Base-by-base conservation (phyloP, 2,329 filamentous ascomycete genomes). In the Sporothrix variecibatus region DNA sequence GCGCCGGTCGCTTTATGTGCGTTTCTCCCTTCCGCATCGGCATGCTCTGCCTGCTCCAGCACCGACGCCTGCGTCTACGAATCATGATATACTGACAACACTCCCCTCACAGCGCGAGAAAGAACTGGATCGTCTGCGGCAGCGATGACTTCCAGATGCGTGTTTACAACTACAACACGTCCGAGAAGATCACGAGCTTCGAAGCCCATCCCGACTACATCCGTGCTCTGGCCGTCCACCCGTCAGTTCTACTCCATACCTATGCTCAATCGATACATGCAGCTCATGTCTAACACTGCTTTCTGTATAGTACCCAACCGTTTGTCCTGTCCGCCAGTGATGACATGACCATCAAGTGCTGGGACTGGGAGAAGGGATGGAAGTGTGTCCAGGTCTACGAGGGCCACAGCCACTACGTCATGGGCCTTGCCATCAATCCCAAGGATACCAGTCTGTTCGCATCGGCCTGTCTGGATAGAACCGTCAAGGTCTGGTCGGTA, bases 331-430 rank as follows among this genome's bases (percentile, higher is more conserved):
- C 96, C 72, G 96, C 96, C 77, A 96, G 93, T 77, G 95, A 98
- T 92, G 95, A 98, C 82, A 97, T 97, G 94, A 97, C 94, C 74
- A 97, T 98, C 82, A 97, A 96, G 87, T 88, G 98, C 70, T 99
- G 96, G 95, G 95, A 99, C 82, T 99, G 96, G 96, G 96, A 99
- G 79, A 97, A 96, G 83, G 91, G 91, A 78, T 99, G 96, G 96
- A 97, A 98, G 83, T 98, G 95, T 81, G 94, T 98, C 43, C 94
- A 97, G 83, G 75, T 97, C 62, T 99, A 98, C 80, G 95, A 98
- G 82, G 96, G 96, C 40, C 97, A 99, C 82, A 93, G 92, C 79
- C 96, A 97, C 85, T 97, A 80, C 77, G 95, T 97, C 77, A 98
- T 98, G 95, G 94, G 94, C 38, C 87, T 98, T 77, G 92, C 95